Base-by-base conservation (phyloP, 225 moss, liverwort and hornwort genomes). In the Marchantia polymorpha region DNA sequence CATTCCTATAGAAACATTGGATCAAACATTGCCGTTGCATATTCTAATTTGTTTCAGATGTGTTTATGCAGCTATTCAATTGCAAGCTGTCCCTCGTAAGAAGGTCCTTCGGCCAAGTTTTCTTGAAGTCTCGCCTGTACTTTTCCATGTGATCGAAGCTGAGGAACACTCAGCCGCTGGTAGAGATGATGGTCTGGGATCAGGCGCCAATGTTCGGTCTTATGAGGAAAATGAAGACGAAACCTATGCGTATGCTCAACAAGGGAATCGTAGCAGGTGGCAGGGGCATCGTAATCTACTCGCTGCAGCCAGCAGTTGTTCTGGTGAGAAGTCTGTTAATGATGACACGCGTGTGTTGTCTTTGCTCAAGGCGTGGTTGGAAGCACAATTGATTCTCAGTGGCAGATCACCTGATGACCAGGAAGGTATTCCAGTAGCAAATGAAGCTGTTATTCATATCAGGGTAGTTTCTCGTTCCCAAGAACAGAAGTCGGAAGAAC, bases 321-420 rank as follows among this genome's bases (percentile, higher is more conserved):
- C 30, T 23, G 54, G 78, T 14, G 80, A 80, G 78, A 83, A 64
- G 66, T 16, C 71, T 23, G 52, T 70, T 5, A 46, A 78, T 46
- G 77, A 82, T 10, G 73, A 74, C 77, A 23, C 63, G 64, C 29
- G 74, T 22, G 10, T 77, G 13, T 80, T 74, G 12, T 69, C 64
- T 10, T 47, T 95, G 68, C 80, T 99, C 60, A 82, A 84, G 71
- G 88, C 84, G n/a, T 99, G 99, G 99, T 52, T 93, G 83, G 87
- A 88, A 83, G 92, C 91, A 59, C 95, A 99, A 88, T 82, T 84
- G 79, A 84, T 89, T 82, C 80, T 86, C 74, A 39, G 73, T 60
- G 73, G 81, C 71, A 69, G 72, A 70, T 82, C 86, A 48, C 79
- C 77, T 72, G 77, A 77, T 82, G 84, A 67, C 61, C 60, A 88